Evolutionary conservation across 2,329 filamentous ascomycete species (phyloP), one percentile per base, ranked within the genome.

Genomic region (Ceratocystis cacaofunesta): DNA sequence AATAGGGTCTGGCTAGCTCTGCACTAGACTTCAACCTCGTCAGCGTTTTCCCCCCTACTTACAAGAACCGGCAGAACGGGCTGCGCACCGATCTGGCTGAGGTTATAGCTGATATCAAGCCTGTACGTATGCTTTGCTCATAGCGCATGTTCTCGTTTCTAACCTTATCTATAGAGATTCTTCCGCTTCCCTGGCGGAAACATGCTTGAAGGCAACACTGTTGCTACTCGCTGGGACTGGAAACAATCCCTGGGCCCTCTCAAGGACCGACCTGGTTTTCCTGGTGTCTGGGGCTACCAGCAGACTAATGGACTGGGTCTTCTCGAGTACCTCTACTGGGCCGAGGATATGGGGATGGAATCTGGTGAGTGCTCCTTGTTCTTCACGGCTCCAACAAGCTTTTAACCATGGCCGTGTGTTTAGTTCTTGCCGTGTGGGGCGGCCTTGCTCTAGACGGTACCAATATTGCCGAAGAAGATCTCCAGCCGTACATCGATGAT

Each of bases 131-230:
- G 36, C 48, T 30, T 25, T 19, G 3, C 22, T 12, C 30, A 19
- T 43, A 19, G n/a, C 32, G 4, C 7, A 2, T 22, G n/a, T 19
- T 12, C 36, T n/a, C 36, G 25, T 4, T 7, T 12, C 64, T 68
- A 55, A 66, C 58, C 10, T 3, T 12, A 15, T 22, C 2, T 25
- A 25, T 60, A 75, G 73, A 78, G 78, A n/a, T 80, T 87, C 69
- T 77, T 88, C 57, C 79, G 86, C 17, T 81, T 87, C 66, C 85
- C 85, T 0, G 86, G 86, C 5, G 85, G 84, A 7, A 86, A 85
- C 71, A 85, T 85, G 75, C 73, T 86, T 1, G 79, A 81, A 70
- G 79, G 79, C 0, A 70, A 73, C 60, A 76, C 73, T 28, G 76
- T 77, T 68, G 70, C 70, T 52, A 75, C 73, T 2, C 77, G 72